phyloP scores from a whole-genome alignment of 176 grass and related monocot species.

The Carex pumila region DNA sequence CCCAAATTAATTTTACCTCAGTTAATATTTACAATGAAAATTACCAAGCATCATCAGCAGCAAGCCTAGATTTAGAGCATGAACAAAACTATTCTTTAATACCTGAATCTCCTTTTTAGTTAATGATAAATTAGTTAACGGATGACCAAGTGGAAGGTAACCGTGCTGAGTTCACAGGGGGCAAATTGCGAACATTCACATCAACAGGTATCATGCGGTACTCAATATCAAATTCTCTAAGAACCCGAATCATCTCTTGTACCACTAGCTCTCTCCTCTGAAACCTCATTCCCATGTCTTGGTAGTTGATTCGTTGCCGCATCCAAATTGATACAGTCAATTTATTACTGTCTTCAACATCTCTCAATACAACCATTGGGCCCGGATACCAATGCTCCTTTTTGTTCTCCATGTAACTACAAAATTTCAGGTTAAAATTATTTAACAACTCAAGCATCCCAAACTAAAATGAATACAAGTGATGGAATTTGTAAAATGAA shows the following conservation, averaged over 20 bases:
- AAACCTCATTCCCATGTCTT: conserved; percentile 67
- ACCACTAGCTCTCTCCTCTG: conserved; percentile 73
- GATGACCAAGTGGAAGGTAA: conserved; percentile 64
- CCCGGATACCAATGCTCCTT: conserved; percentile 94
- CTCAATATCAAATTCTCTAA: conserved; percentile 77
- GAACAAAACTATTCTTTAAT: not conserved
- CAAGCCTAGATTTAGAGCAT: conserved; percentile 5
- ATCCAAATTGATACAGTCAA: conserved; percentile 74
- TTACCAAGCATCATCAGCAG: not conserved
- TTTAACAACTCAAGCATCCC: not conserved
- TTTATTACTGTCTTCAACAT: conserved; percentile 73
- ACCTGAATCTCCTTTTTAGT: not conserved
- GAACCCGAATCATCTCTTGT: conserved; percentile 76
- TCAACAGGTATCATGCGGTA: conserved; percentile 76
- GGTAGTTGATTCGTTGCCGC: conserved; percentile 85
- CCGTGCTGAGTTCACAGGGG: conserved; percentile 34
- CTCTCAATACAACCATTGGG: conserved; percentile 59
- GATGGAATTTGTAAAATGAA: not conserved
- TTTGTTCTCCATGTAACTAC: conserved; percentile 83
- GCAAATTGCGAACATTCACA: conserved; percentile 62
- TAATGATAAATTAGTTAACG: not conserved
- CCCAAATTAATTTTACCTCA: not conserved
- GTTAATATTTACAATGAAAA: not conserved
- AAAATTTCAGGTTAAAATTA: not conserved
- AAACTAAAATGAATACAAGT: not conserved